Evolutionary conservation across 1,284 basidiomycete genomes (phyloP).

Genomic region (Sporisorium graminicola): DNA sequence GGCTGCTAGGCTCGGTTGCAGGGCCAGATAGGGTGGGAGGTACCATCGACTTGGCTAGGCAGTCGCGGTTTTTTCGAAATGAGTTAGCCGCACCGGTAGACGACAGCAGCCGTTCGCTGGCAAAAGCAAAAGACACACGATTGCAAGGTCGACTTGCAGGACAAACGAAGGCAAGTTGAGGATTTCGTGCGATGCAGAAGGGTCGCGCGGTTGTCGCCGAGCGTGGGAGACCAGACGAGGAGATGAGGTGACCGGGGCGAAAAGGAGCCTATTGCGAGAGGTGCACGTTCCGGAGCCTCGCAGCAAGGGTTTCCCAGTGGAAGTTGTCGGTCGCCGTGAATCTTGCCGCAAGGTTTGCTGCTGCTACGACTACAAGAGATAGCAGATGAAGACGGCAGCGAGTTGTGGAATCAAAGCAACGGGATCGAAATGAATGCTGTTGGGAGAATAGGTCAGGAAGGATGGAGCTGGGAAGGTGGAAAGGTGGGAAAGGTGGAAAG

Average conservation of each 20-base stretch:
- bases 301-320: not conserved
- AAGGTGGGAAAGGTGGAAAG: not conserved
- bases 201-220: conserved; percentile 5
- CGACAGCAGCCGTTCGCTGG: not conserved
- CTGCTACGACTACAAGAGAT: not conserved
- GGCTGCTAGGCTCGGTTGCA: not conserved
- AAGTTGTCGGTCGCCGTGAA: conserved; percentile 4
- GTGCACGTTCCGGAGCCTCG: not conserved
- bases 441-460: not conserved
- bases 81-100: not conserved
- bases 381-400: not conserved
- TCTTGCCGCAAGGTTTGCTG: not conserved
- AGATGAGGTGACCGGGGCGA: not conserved
- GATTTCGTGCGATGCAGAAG: not conserved
- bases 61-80: conserved; percentile 2
- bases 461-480: no score
- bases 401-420: not conserved
- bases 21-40: not conserved
- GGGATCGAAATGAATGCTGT: not conserved
- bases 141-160: not conserved
- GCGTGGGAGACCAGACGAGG: not conserved
- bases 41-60: not conserved
- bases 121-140: not conserved
- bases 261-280: no score
- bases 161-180: not conserved